phyloP scores from a whole-genome alignment of 2,329 filamentous ascomycete genomes.

The Verticillium nonalfalfae region DNA sequence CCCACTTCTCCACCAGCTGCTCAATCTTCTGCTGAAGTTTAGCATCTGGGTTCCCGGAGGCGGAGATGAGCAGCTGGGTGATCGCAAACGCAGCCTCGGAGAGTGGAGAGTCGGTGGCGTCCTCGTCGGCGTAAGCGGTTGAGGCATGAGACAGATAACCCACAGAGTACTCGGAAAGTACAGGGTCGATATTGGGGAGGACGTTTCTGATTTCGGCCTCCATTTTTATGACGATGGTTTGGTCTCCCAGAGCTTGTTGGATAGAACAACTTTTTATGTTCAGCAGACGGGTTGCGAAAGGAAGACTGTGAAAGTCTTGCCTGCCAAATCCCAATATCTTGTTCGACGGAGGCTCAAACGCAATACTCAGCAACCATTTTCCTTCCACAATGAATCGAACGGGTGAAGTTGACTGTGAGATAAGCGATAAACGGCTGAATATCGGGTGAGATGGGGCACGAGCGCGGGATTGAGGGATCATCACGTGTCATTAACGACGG shows the following conservation, averaged over 20 bases:
- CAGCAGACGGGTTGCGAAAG: no score
- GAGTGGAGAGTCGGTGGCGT: conserved; percentile 66
- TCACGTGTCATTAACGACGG: background rate
- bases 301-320: no score
- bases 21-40: conserved; percentile 73
- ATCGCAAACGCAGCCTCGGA: conserved; percentile 78
- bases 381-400: background rate
- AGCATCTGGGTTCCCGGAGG: conserved; percentile 73
- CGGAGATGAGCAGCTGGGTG: conserved; percentile 84
- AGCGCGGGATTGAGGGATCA: background rate
- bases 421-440: background rate
- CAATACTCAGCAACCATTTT: background rate
- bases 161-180: conserved; percentile 86
- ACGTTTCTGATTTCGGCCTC: conserved; percentile 81
- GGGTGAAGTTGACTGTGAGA: background rate
- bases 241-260: no score
- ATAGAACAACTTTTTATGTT: no score
- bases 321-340: no score
- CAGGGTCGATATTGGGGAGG: conserved; percentile 80
- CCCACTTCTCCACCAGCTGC: conserved; percentile 83
- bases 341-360: background rate
- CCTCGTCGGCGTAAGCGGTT: conserved; percentile 69
- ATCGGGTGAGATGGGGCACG: background rate
- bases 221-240: conserved; percentile 43
- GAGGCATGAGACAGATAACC: conserved; percentile 94